Evolutionary conservation across 108 stramenopile species (phyloP).

Genomic region (Skeletonema potamos): DNA sequence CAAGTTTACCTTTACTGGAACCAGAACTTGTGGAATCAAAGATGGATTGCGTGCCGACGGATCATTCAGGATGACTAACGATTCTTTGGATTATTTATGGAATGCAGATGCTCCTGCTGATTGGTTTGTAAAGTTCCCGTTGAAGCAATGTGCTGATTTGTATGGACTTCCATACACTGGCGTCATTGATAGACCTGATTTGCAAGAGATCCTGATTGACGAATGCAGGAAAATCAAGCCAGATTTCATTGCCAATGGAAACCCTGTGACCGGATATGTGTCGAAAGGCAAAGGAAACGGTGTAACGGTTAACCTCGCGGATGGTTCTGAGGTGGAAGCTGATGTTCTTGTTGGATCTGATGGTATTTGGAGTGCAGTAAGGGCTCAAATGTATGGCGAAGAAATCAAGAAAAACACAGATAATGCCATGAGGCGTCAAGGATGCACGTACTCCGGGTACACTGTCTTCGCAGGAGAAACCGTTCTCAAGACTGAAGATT

Average conservation of each 20-base stretch:
- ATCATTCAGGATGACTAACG: slow-evolving; percentile 84
- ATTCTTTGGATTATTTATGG: slow-evolving; percentile 77
- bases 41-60: slow-evolving; percentile 92
- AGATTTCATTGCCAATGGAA: slow-evolving; percentile 84
- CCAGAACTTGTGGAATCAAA: slow-evolving; percentile 94
- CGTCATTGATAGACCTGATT: slow-evolving; percentile 95
- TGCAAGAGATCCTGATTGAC: slow-evolving; percentile 95
- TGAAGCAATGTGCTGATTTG: slow-evolving; percentile 83
- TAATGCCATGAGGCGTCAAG: slow-evolving; percentile 63
- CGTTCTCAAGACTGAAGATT: slow-evolving; percentile 83
- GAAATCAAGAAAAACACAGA: slow-evolving; percentile 67
- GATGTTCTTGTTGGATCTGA: slow-evolving; percentile 93
- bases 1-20: slow-evolving; percentile 95
- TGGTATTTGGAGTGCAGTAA: slow-evolving; percentile 95
- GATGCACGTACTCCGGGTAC: slow-evolving; percentile 94
- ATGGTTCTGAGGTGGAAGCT: slow-evolving; percentile 76
- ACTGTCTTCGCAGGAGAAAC: slow-evolving; percentile 98
- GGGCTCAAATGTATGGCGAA: slow-evolving; percentile 96
- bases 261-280: slow-evolving; percentile 75
- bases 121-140: slow-evolving; percentile 97
- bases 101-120: slow-evolving; percentile 86
- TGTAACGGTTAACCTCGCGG: slow-evolving; percentile 80
- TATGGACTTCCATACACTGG: slow-evolving; percentile 89
- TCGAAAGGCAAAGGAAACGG: slow-evolving; percentile 71
- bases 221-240: slow-evolving; percentile 87